Percentiles rank a stretch among this genome's conserved stretches.
Conservation (phyloP, 371 early-diverging fungal genomes). For the Rhizopus delemar region DNA sequence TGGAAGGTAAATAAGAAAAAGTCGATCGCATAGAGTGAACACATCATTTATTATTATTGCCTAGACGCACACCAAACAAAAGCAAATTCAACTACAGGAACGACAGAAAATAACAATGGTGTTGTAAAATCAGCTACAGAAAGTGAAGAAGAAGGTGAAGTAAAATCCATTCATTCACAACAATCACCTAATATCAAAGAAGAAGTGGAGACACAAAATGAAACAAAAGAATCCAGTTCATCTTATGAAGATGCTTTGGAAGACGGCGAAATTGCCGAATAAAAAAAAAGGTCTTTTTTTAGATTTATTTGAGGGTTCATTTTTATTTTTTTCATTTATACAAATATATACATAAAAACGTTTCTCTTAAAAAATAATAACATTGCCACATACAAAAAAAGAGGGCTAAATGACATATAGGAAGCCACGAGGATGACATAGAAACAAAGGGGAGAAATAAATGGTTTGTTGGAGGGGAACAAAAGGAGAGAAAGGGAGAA, state of each 20-base stretch:
- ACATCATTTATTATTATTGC: not conserved
- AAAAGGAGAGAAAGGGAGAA: not conserved
- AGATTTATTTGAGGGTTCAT: not conserved
- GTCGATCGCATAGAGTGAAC: not conserved
- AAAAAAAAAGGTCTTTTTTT: not conserved
- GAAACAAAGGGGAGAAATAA: not conserved
- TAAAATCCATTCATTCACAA: conserved; percentile 33
- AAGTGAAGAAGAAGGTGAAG: conserved; percentile 51
- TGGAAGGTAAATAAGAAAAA: conserved; percentile 17
- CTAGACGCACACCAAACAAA: not conserved
- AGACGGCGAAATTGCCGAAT: conserved; percentile 27
- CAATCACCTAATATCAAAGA: conserved; percentile 1
- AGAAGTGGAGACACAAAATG: conserved; percentile 4
- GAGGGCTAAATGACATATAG: conserved; percentile 1
- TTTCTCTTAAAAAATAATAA: not conserved
- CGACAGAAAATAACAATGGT: not conserved
- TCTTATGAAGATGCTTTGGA: conserved; percentile 35
- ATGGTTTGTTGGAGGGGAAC: not conserved
- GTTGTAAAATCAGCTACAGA: conserved; percentile 22
- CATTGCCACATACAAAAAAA: conserved; percentile 1
- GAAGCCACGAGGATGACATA: not conserved
- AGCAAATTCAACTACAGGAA: not conserved
- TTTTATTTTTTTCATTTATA: not conserved
- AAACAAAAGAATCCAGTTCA: conserved; percentile 9
- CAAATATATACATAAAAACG: not conserved